phyloP scores from a whole-genome alignment of 2,329 filamentous ascomycete genomes.

The Karstenula rhodostoma region DNA sequence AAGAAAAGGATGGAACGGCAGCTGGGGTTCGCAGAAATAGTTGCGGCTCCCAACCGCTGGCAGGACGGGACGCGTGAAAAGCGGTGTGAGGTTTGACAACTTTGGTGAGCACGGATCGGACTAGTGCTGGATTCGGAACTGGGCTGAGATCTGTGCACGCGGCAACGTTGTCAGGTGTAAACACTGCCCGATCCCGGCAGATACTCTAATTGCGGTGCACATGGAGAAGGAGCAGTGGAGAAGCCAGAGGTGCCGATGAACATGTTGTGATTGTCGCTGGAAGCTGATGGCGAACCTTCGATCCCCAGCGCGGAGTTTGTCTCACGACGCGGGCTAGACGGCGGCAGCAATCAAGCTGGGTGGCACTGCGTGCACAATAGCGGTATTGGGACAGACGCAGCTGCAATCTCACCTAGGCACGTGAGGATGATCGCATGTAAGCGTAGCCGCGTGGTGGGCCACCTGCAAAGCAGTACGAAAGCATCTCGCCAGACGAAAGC shows the following conservation, averaged over 20 bases:
- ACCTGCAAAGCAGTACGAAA: background rate
- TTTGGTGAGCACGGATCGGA: constrained; percentile 39
- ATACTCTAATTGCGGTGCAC: constrained; percentile 19
- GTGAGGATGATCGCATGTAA: constrained; percentile 13
- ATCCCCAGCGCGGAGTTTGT: background rate
- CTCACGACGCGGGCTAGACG: background rate
- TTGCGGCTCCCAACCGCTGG: constrained; percentile 25
- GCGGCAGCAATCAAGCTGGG: constrained; percentile 11
- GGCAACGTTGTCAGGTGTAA: constrained; percentile 45
- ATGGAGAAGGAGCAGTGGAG: background rate
- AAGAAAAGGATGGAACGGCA: constrained; percentile 36
- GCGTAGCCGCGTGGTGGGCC: background rate
- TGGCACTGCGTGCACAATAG: constrained; percentile 5
- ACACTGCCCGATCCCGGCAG: constrained; percentile 18
- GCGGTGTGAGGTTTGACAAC: constrained; percentile 48
- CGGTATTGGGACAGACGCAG: constrained; percentile 2
- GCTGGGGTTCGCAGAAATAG: constrained; percentile 30
- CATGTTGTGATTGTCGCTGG: background rate
- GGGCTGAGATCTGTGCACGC: constrained; percentile 41
- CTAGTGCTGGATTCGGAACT: constrained; percentile 20
- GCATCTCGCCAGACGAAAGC: background rate
- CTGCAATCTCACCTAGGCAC: constrained; percentile 15
- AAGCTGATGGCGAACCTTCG: background rate
- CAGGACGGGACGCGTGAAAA: constrained; percentile 40
- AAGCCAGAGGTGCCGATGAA: background rate